Evolutionary conservation across 495 filamentous ascomycete species (phyloP), one percentile per base, ranked within the genome.

Genomic region (Aspergillus nanangensis): DNA sequence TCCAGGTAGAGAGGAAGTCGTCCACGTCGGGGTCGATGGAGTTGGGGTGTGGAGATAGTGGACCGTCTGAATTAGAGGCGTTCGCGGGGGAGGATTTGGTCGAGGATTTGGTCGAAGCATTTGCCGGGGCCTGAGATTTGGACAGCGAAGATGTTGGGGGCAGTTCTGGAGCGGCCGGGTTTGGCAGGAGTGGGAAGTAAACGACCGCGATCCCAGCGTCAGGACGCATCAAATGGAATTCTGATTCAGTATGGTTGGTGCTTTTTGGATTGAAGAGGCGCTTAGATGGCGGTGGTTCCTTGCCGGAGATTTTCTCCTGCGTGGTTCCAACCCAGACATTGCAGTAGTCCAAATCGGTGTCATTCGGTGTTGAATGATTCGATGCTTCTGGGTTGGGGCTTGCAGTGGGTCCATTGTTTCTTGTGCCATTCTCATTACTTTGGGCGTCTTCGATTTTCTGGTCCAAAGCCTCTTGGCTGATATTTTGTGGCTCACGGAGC

Each of bases 1-100:
- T 98, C 93, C 93, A 97, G 1, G 93, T 98, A 53, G 81, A 87
- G 65, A 96, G 78, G 70, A 90, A 98, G 39, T 90, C 87, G 46
- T 78, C 81, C 10, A 73, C 79, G 25, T 84, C 78, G 0, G 93
- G 92, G 59, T 96, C 83, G 20, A 96, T 84, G 40, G 80, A 85
- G 5, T 76, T 75, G 1, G 92, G 86, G 15, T 83, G 80, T 0
- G 69, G 67, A 0, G 55, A 45, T 0, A 58, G 45, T 0, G 58
- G 63, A 13, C 53, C 32, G 14, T 47, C 40, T 3, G 53, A 32
- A 35, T 66, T 62, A 7, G 45, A 29, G 2, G 41, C 38, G 15
- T 54, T 46, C 25, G n/a, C n/a, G n/a, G n/a, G n/a, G 50, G 29
- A 8, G 15, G 45, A 29, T 55, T 48, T 17, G 42, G 56, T 41